Evolutionary conservation across 176 grass and related monocot genomes (phyloP).

Genomic region (Aegilops bicornis): DNA sequence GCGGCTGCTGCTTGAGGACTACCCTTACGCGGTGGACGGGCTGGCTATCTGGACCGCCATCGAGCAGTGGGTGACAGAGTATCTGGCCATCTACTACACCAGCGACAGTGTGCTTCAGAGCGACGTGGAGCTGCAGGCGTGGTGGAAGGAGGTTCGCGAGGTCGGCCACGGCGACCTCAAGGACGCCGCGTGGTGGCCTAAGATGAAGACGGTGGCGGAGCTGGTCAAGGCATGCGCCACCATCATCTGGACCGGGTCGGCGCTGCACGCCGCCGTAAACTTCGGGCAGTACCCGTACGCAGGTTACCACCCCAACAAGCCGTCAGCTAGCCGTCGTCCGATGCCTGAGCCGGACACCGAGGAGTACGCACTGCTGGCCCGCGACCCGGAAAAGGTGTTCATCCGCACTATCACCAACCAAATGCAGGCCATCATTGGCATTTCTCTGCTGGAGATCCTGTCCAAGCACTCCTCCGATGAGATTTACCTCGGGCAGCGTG

Average conservation of each 20-base stretch:
- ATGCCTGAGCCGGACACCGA: background rate
- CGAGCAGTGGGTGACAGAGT: conserved; percentile 51
- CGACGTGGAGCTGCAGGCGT: conserved; percentile 64
- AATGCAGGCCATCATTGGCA: background rate
- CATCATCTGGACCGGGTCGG: conserved; percentile 55
- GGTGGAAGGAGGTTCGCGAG: conserved; percentile 76
- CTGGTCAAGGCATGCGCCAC: conserved; percentile 54
- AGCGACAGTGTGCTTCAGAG: conserved; percentile 37
- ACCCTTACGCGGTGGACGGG: conserved; percentile 45
- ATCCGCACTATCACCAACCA: conserved; percentile 9
- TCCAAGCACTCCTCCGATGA: conserved; percentile 11
- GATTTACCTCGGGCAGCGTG: conserved; percentile 3
- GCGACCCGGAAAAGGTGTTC: background rate
- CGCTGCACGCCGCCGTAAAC: conserved; percentile 60
- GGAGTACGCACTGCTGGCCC: background rate
- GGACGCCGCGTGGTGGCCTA: conserved; percentile 61
- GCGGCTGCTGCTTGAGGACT: conserved; percentile 25
- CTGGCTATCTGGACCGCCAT: conserved; percentile 53
- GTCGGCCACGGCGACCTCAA: conserved; percentile 69
- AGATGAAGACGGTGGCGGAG: conserved; percentile 55
- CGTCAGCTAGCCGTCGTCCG: background rate
- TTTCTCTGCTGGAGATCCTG: background rate
- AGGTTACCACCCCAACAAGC: conserved; percentile 7
- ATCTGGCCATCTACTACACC: conserved; percentile 53
- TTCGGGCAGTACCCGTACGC: conserved; percentile 62